phyloP scores from a whole-genome alignment of 2,329 filamentous ascomycete species.

The Pyrenophora tritici-repentis region DNA sequence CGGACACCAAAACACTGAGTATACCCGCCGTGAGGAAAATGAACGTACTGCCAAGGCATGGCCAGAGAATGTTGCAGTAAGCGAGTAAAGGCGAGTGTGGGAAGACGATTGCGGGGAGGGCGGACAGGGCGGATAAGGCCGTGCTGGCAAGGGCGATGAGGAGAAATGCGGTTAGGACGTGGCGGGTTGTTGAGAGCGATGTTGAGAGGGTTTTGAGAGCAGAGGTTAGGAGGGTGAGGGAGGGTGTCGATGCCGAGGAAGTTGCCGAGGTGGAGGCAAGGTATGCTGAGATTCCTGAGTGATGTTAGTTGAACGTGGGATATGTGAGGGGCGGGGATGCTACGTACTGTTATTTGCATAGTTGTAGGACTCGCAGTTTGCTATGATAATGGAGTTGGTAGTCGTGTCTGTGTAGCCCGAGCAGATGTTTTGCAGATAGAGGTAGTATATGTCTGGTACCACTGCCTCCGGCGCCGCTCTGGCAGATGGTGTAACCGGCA shows the following conservation, averaged over 20 bases:
- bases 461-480: too few relatives aligned
- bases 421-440: slow-evolving; percentile 3
- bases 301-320: background rate
- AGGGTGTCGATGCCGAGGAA: background rate
- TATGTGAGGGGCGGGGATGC: too few relatives aligned
- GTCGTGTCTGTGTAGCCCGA: background rate
- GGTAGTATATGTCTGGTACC: slow-evolving; percentile 3
- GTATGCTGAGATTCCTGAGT: background rate
- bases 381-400: background rate
- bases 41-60: slow-evolving; percentile 12
- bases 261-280: background rate
- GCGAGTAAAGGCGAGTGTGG: slow-evolving; percentile 27
- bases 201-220: background rate
- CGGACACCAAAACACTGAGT: slow-evolving; percentile 14
- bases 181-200: slow-evolving; percentile 8
- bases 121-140: slow-evolving; percentile 13
- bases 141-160: slow-evolving; percentile 22
- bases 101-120: slow-evolving; percentile 27
- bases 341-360: background rate
- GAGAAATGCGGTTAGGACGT: slow-evolving; percentile 23
- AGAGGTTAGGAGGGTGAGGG: background rate
- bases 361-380: background rate
- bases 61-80: slow-evolving; percentile 23
- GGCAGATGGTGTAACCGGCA: too few relatives aligned
- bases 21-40: slow-evolving; percentile 23